Evolutionary conservation across 1,139 yeast species (phyloP).

Genomic region (Yamadazyma epiphylla): DNA sequence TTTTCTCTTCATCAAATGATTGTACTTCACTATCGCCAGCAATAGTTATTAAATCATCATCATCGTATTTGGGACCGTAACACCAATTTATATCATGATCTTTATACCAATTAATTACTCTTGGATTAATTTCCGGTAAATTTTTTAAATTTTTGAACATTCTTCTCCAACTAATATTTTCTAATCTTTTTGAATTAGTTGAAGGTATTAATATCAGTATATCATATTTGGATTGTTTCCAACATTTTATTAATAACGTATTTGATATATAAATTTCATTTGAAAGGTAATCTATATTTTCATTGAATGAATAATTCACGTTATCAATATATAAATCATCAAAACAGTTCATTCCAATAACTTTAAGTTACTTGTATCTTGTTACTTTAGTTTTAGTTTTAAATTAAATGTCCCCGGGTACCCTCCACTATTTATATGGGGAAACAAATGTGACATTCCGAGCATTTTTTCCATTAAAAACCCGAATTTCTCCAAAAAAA

Average conservation of each 20-base stretch:
- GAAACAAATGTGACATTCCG: too few relatives aligned
- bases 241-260: slow-evolving; percentile 12
- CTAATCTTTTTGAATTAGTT: slow-evolving; percentile 24
- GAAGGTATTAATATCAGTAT: slow-evolving; percentile 24
- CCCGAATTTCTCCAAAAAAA: too few relatives aligned
- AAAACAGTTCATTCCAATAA: slow-evolving; percentile 18
- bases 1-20: background rate
- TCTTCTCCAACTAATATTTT: slow-evolving; percentile 43
- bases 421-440: too few relatives aligned
- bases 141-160: slow-evolving; percentile 29
- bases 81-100: slow-evolving; percentile 44
- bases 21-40: background rate
- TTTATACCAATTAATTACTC: slow-evolving; percentile 42
- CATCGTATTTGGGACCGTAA: slow-evolving; percentile 35
- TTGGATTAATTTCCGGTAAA: slow-evolving; percentile 30
- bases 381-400: too few relatives aligned
- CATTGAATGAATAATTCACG: slow-evolving; percentile 14
- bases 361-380: too few relatives aligned
- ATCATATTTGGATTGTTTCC: slow-evolving; percentile 18
- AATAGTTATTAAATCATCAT: slow-evolving; percentile 6
- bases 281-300: slow-evolving; percentile 36
- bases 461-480: too few relatives aligned
- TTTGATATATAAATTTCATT: slow-evolving; percentile 13
- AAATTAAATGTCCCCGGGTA: too few relatives aligned
- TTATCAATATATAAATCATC: slow-evolving; percentile 19